Conservation (phyloP, 108 stramenopile species). For the Epithemia pelagica region DNA sequence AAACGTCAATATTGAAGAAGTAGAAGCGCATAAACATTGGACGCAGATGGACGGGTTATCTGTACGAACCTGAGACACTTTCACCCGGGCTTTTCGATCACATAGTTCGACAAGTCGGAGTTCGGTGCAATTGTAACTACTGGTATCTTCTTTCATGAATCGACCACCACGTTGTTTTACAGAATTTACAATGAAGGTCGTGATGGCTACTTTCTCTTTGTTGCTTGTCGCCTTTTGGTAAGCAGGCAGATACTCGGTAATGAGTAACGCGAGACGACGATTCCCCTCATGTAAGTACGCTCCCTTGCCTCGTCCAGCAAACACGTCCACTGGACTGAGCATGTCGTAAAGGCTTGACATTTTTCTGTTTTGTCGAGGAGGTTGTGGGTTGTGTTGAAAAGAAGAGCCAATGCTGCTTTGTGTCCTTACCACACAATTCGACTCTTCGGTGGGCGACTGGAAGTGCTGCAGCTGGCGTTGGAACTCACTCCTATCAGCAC, state of each 20-base stretch:
- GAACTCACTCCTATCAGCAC: too few relatives aligned
- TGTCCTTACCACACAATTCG: too few relatives aligned
- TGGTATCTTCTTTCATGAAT: background rate
- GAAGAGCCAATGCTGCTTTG: too few relatives aligned
- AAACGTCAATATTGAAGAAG: background rate
- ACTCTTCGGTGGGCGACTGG: too few relatives aligned
- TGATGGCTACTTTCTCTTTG: background rate
- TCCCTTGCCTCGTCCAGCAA: background rate
- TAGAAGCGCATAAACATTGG: background rate
- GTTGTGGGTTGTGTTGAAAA: too few relatives aligned
- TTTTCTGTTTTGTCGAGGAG: too few relatives aligned
- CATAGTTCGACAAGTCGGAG: background rate
- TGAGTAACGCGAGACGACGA: background rate
- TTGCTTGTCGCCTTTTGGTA: background rate
- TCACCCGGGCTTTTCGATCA: background rate
- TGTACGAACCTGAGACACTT: background rate
- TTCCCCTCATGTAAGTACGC: background rate
- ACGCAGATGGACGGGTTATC: background rate
- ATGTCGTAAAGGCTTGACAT: background rate
- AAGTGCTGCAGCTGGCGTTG: too few relatives aligned
- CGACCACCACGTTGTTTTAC: background rate
- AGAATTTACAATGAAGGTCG: background rate
- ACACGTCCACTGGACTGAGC: background rate
- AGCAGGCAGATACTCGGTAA: background rate
- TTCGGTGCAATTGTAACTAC: too few relatives aligned